Percentiles rank a stretch among this genome's conserved stretches.
Conservation (phyloP, 1,284 basidiomycete genomes). For the Marasmius sp. region DNA sequence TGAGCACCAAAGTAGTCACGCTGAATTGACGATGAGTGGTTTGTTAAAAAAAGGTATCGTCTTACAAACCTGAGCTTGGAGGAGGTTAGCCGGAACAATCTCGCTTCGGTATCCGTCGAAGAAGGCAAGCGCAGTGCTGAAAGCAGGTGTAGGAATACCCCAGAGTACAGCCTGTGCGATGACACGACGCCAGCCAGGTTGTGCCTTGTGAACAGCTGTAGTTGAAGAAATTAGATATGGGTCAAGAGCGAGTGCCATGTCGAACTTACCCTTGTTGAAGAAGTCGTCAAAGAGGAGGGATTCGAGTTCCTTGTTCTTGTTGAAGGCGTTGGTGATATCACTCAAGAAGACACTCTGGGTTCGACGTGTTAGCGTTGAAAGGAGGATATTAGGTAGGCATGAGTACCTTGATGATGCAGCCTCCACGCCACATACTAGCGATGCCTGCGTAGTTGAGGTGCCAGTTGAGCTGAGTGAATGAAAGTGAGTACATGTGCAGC, state of each 20-base stretch:
- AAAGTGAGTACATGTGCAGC: not conserved
- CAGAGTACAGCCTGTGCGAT: slow-evolving; percentile 95
- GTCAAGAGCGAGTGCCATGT: not conserved
- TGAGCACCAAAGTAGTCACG: slow-evolving; percentile 94
- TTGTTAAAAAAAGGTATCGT: not conserved
- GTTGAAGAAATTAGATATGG: slow-evolving; percentile 6
- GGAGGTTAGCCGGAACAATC: slow-evolving; percentile 89
- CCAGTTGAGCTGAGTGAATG: slow-evolving; percentile 59
- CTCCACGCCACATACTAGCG: slow-evolving; percentile 99
- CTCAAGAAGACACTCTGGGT: slow-evolving; percentile 85
- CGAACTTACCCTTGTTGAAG: slow-evolving; percentile 83
- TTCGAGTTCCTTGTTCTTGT: slow-evolving; percentile 86
- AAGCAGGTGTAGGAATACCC: slow-evolving; percentile 96
- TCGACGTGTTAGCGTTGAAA: not conserved
- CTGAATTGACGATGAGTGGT: slow-evolving; percentile 44
- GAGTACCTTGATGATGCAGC: slow-evolving; percentile 93
- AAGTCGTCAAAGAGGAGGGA: slow-evolving; percentile 96
- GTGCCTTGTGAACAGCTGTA: slow-evolving; percentile 86
- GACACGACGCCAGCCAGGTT: slow-evolving; percentile 98
- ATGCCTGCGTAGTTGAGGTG: slow-evolving; percentile 95
- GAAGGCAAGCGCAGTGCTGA: slow-evolving; percentile 97
- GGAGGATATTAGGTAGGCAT: not conserved
- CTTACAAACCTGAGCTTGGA: slow-evolving; percentile 82
- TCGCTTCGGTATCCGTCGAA: slow-evolving; percentile 97
- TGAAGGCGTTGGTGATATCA: slow-evolving; percentile 92